Evolutionary conservation across 2,329 filamentous ascomycete genomes (phyloP).

Genomic region (Fusarium veterinarium): DNA sequence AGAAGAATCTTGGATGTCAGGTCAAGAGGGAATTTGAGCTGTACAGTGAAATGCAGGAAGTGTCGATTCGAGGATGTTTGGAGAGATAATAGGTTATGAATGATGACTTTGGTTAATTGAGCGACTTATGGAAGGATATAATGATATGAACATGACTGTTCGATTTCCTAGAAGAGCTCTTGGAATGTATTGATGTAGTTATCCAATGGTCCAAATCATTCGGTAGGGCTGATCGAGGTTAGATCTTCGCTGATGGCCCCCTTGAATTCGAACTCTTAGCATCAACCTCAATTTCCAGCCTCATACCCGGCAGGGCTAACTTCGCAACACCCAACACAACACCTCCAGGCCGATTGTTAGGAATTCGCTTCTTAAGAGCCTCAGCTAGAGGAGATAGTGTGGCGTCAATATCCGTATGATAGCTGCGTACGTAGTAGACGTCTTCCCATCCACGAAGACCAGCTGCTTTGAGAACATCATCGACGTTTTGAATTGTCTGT

Average conservation of each 20-base stretch:
- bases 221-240: background rate
- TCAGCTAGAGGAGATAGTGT: slow-evolving; percentile 19
- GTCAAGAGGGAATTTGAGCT: slow-evolving; percentile 16
- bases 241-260: background rate
- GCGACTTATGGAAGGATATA: background rate
- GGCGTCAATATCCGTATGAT: slow-evolving; percentile 37
- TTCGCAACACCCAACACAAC: slow-evolving; percentile 17
- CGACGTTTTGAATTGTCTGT: slow-evolving; percentile 40
- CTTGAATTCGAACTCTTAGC: slow-evolving; percentile 8
- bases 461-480: slow-evolving; percentile 37
- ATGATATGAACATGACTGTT: background rate
- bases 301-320: slow-evolving; percentile 36
- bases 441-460: slow-evolving; percentile 45
- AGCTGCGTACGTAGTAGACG: slow-evolving; percentile 43
- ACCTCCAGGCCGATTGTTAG: slow-evolving; percentile 21
- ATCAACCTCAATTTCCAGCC: slow-evolving; percentile 40
- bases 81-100: background rate
- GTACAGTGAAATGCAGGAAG: slow-evolving; percentile 10
- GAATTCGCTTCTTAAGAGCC: slow-evolving; percentile 23
- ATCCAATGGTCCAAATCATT: background rate
- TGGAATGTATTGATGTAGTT: background rate
- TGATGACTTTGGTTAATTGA: background rate
- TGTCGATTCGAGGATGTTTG: slow-evolving; percentile 1
- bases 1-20: slow-evolving; percentile 2
- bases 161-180: background rate